Conservation (phyloP, 1,139 yeast genomes). For the Hansenula sp. region DNA sequence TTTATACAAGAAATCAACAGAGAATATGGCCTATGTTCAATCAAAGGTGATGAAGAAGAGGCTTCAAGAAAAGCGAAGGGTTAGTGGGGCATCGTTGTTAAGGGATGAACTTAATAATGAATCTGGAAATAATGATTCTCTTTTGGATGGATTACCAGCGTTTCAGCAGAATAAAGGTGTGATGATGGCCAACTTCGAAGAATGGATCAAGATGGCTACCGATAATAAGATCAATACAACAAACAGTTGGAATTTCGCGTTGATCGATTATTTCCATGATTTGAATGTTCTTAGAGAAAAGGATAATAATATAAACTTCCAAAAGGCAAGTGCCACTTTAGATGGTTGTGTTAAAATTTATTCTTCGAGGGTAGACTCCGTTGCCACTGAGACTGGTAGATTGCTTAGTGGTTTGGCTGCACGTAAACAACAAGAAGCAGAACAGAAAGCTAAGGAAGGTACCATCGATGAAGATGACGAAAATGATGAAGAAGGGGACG, state of each 20-base stretch:
- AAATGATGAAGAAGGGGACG: constrained; percentile 22
- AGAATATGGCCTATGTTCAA: constrained; percentile 22
- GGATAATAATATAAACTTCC: constrained; percentile 61
- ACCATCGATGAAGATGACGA: constrained; percentile 22
- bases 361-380: constrained; percentile 85
- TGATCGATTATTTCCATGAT: constrained; percentile 84
- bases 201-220: constrained; percentile 87
- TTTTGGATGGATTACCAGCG: constrained; percentile 21
- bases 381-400: constrained; percentile 86
- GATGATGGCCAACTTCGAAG: constrained; percentile 73
- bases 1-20: not conserved
- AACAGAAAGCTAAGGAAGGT: constrained; percentile 20
- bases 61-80: constrained; percentile 22
- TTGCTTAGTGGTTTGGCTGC: constrained; percentile 75
- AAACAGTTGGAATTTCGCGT: constrained; percentile 77
- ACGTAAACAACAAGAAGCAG: constrained; percentile 20
- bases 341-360: constrained; percentile 88
- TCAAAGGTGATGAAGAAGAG: constrained; percentile 24
- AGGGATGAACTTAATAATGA: constrained; percentile 20
- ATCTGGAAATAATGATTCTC: constrained; percentile 9
- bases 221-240: constrained; percentile 70
- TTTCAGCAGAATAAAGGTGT: constrained; percentile 28
- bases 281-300: constrained; percentile 56
- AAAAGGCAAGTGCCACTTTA: constrained; percentile 72
- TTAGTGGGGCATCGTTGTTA: constrained; percentile 23